Conservation (phyloP, 176 grass and related monocot genomes). For the Alloteropsis semialata region DNA sequence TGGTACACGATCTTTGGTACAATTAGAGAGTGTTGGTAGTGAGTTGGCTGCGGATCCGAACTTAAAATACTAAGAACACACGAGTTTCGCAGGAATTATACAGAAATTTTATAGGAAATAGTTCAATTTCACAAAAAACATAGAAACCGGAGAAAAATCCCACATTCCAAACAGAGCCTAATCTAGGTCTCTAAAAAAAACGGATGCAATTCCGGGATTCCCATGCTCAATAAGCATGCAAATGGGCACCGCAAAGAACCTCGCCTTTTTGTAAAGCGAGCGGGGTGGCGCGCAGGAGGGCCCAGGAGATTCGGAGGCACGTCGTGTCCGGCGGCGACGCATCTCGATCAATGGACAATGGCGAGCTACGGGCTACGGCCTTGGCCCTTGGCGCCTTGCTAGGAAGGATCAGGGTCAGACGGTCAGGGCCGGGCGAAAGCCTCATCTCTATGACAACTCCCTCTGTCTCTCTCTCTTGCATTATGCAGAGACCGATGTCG, state of each 20-base stretch:
- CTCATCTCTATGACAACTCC: background rate
- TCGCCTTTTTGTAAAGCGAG: slow-evolving; percentile 36
- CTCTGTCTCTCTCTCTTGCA: background rate
- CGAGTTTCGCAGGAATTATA: too few relatives aligned
- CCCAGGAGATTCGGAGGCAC: slow-evolving; percentile 15
- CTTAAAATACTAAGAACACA: too few relatives aligned
- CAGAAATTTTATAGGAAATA: too few relatives aligned
- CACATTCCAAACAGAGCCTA: too few relatives aligned
- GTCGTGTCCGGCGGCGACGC: background rate
- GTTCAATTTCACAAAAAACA: too few relatives aligned
- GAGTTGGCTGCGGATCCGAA: too few relatives aligned
- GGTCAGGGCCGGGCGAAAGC: too few relatives aligned
- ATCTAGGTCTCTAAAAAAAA: background rate
- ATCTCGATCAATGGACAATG: background rate
- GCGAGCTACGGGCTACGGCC: background rate
- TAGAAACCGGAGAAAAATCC: too few relatives aligned
- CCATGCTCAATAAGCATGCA: background rate
- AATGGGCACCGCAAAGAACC: slow-evolving; percentile 29
- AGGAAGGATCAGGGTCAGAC: background rate
- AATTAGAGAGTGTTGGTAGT: background rate
- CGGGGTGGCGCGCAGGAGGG: background rate
- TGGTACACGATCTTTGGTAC: background rate
- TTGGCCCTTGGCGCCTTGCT: too few relatives aligned
- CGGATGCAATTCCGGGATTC: slow-evolving; percentile 5
- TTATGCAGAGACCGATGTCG: background rate